Evolutionary conservation across 2,329 filamentous ascomycete species (phyloP).

Genomic region (Ilyonectria mors-panacis): DNA sequence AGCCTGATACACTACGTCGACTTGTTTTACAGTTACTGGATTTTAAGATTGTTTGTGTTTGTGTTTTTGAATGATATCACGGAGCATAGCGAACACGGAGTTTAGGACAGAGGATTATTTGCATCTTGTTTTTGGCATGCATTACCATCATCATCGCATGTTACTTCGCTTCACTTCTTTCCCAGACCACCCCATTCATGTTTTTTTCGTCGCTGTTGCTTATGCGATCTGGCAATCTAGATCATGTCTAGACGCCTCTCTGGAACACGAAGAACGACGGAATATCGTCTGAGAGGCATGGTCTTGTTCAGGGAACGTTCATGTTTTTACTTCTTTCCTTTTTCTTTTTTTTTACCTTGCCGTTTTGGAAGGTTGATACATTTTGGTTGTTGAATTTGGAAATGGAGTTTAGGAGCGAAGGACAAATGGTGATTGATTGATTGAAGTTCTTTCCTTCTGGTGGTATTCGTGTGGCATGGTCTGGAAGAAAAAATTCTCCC

Average conservation of each 20-base stretch:
- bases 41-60: constrained; percentile 42
- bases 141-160: constrained; percentile 35
- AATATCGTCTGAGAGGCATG: constrained; percentile 33
- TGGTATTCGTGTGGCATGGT: constrained; percentile 32
- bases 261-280: constrained; percentile 26
- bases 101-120: constrained; percentile 49
- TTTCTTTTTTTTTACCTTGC: constrained; percentile 8
- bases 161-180: constrained; percentile 31
- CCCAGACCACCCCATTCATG: constrained; percentile 31
- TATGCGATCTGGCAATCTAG: constrained; percentile 9
- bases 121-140: constrained; percentile 44
- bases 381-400: constrained; percentile 26
- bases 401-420: constrained; percentile 37
- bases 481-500: constrained; percentile 44
- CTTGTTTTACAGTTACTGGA: constrained; percentile 23
- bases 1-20: constrained; percentile 29
- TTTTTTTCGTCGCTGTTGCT: constrained; percentile 14
- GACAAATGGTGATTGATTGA: constrained; percentile 26
- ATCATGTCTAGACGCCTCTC: constrained; percentile 33
- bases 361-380: constrained; percentile 19
- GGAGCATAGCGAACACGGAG: constrained; percentile 60
- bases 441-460: constrained; percentile 22
- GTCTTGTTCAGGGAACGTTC: constrained; percentile 18
- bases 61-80: constrained; percentile 45
- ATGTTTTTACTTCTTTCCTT: constrained; percentile 24